Base-by-base conservation (phyloP, 371 early-diverging fungal species). In the Encephalitozoon intestinalis region DNA sequence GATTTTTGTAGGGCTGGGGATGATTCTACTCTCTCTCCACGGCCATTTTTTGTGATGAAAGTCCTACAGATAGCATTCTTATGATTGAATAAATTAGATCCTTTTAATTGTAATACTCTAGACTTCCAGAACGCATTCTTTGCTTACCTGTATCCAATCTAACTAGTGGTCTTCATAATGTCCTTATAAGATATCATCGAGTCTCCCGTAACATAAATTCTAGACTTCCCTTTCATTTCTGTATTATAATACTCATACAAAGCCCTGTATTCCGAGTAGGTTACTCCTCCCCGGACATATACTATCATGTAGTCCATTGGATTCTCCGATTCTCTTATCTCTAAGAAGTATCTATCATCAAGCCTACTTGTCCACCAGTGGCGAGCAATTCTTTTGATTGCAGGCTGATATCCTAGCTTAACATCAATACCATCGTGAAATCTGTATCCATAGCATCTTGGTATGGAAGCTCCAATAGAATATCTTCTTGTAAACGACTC, bases 381-480 rank as follows among this genome's bases (percentile, higher is more conserved):
- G 15, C 70, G 63, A 8, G 73, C 34, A 23, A 83, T 43, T 52
- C 50, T 79, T 15, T 43, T 70, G 5, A 84, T 9, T 15, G 78
- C 76, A 4, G 84, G 79, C 30, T 72, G 58, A 65, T 83, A 84
- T 43, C 70, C 77, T 15, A 82, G 75, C 75, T 81, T 84, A 9
- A 72, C 11, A 30, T 81, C 81, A 15, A 39, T n/a, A 12, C 64
- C 49, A 49, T 67, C 54, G 2, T 69, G 51, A 64, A 75, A 78
- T 9, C 65, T 51, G 23, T 15, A 49, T 8, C 53, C 58, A 31
- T 76, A 73, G 23, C 44, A 7, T 21, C 9, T 76, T 41, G 6
- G 44, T 52, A 53, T 43, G 12, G 21, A 28, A 26, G 34, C 51
- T 4, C 7, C 28, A 8, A 58, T 11, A 5, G 26, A 8, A 51